Base-by-base conservation (phyloP, 2,329 filamentous ascomycete species). In the Pezicula neosporulosa region DNA sequence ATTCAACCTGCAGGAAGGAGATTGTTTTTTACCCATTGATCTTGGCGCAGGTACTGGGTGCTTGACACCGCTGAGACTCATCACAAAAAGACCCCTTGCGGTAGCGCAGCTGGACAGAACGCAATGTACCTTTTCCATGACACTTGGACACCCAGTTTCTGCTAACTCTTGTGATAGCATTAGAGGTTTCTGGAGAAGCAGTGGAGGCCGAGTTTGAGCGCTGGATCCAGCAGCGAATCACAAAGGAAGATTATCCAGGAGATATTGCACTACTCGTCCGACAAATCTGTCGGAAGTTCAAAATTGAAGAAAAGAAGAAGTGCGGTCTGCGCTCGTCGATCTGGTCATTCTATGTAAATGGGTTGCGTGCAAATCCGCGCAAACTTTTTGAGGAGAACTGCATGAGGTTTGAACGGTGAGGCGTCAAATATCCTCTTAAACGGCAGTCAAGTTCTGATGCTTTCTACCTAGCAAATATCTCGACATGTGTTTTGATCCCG, bases 11-110 rank as follows among this genome's bases (percentile, higher is more conserved):
- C 7, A 54, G 54, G 49, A 47, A 13, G 51, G 49, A 9, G 54
- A 54, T 36, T 30, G 4, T 13, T 52, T 56, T 39, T 24, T 56
- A 3, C 21, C 49, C 4, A 18, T 48, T 30, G 54, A 56, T 27
- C 45, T 56, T 28, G 54, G 54, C 8, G 54, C 45, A 12, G 54
- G 54, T 8, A 56, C 54, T 9, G 54, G 54, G 30, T 52, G 49
- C 33, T 21, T 54, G 36, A 56, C 49, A 21, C 36, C 41, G 1
- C 37, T 56, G 33, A 48, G 28, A 24, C 33, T 56, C n/a, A 24
- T 52, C 7, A 38, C 24, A 10, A 56, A 56, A 35, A 18, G 21
- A 4, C 54, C 54, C 27, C 43, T 56, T 13, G 15, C 27, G n/a
- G 52, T 56, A 8, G 50, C 50, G 15, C 51, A 53, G 44, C 28